phyloP scores from a whole-genome alignment of 495 filamentous ascomycete species.

The Cairneyella variabilis region DNA sequence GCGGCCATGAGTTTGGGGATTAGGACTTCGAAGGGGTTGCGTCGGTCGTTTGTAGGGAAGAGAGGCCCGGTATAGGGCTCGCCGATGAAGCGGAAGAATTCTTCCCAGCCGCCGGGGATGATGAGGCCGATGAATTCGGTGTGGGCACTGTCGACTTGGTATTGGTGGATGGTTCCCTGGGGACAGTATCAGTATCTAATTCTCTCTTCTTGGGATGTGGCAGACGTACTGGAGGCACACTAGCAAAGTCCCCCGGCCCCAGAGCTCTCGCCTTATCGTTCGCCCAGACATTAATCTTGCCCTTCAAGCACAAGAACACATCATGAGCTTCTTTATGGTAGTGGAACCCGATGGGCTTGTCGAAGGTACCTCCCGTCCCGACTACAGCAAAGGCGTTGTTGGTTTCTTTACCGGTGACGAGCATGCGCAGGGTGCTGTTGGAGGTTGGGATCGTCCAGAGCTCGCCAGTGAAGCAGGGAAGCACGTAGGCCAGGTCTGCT shows the following conservation, averaged over 20 bases:
- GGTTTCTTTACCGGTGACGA: conserved; percentile 43
- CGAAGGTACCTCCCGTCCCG: conserved; percentile 38
- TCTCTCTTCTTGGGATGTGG: not conserved
- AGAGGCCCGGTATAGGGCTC: conserved; percentile 47
- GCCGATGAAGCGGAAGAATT: conserved; percentile 47
- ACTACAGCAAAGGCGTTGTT: conserved; percentile 43
- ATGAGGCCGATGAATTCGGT: conserved; percentile 43
- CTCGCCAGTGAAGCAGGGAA: conserved; percentile 40
- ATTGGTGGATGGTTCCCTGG: conserved; percentile 39
- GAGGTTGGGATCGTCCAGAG: conserved; percentile 42
- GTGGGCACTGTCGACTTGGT: conserved; percentile 39
- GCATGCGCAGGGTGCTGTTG: conserved; percentile 40
- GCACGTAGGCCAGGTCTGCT: conserved; percentile 31
- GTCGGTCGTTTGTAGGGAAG: conserved; percentile 42
- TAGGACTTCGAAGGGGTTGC: conserved; percentile 32
- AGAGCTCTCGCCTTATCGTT: conserved; percentile 41
- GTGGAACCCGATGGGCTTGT: conserved; percentile 39
- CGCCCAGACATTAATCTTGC: conserved; percentile 44
- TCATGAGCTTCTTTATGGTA: conserved; percentile 46
- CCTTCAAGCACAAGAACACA: conserved; percentile 45
- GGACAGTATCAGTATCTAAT: too few species aligned
- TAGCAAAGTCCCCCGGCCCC: conserved; percentile 45
- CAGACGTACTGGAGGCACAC: conserved; percentile 39
- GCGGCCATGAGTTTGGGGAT: conserved; percentile 51
- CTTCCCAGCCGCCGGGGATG: conserved; percentile 49